Base-by-base conservation (phyloP, 495 filamentous ascomycete genomes). In the Ascobolus immersus region DNA sequence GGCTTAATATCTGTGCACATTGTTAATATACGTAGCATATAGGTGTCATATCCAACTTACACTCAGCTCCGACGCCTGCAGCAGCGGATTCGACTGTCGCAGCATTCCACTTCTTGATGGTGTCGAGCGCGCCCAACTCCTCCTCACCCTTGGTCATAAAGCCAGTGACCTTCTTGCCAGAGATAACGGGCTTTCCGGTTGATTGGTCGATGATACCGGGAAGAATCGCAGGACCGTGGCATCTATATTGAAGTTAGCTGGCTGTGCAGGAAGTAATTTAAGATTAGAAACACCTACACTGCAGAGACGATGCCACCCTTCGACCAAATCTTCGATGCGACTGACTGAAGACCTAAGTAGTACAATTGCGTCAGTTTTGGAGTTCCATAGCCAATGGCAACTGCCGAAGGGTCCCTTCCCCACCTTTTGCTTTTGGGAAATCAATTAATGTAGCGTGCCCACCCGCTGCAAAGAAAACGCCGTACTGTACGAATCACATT, bases 161-260 rank as follows among this genome's bases (percentile, higher is more conserved):
- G 9, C 58, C 58, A 17, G 58, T 60, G 13, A 62, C 42, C 6
- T 29, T 45, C 35, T 46, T 54, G 17, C 56, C 56, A 23, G 47
- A 45, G 35, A 60, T 56, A 25, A 59, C 39, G n/a, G 54, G 48
- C 38, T 57, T 42, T 2, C 50, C 46, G 13, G 56, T 57, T n/a
- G 41, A 27, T 2, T 22, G 25, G 32, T 59, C 55, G 19, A 50
- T 21, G 10, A 60, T 41, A 27, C 49, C 52, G 11, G 55, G 44
- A 41, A 59, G 59, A 30, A 60, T 56, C 15, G 57, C 55, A 21
- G 51, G 48, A 8, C 57, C 56, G 34, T 61, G 57, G 29, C 57
- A 59, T n/a, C n/a, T n/a, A n/a, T n/a, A n/a, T n/a, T n/a, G 13
- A 46, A 40, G 23, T 44, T 44, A 15, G 9, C n/a, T 39, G n/a